Evolutionary conservation across 768 basidiomycete species (phyloP), one percentile per base, ranked within the genome.

Genomic region (Tricholoma hemisulphureum): DNA sequence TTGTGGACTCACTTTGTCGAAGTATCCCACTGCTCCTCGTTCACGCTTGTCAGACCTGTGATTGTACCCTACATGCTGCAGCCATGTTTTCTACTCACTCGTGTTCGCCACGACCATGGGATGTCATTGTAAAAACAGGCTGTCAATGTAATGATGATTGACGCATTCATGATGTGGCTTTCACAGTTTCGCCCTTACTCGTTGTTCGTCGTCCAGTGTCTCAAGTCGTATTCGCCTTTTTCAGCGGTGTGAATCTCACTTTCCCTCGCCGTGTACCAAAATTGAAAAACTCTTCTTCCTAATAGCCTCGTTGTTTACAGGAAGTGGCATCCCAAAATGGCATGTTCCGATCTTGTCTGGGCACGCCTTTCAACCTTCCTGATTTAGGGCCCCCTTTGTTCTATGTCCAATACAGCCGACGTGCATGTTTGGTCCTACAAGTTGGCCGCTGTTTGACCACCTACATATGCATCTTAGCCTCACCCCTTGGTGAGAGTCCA

Each of bases 301-400:
- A 54, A 43, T 43, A 60, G 63, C 63, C 61, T 61, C 67, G 53
- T 70, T 68, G 64, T 66, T 63, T 67, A 61, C 52, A 65, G 45
- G 67, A 60, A 61, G 61, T 62, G 69, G 58, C 20, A 58, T 71
- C 73, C 73, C 63, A 73, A 75, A 74, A 75, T 71, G 76, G 75
- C 73, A 77, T 73, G 72, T 77, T 73, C 71, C 72, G 73, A 74
- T 73, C 67, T 63, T 65, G 66, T 70, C 66, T 67, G 70, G 60
- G 66, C 70, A 66, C 65, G 65, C 70, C 77, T 78, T 81, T 80
- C 66, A 79, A 76, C 75, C 69, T 81, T 74, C 79, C 79, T 71
- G 72, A 78, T 80, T 68, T 75, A 76, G 80, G 71, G 63, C 67
- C 68, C 72, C 77, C 77, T 77, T 81, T 81, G 78, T 80, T 73